Evolutionary conservation across 2,329 filamentous ascomycete species (phyloP).

Genomic region (Plectosphaerella plurivora): DNA sequence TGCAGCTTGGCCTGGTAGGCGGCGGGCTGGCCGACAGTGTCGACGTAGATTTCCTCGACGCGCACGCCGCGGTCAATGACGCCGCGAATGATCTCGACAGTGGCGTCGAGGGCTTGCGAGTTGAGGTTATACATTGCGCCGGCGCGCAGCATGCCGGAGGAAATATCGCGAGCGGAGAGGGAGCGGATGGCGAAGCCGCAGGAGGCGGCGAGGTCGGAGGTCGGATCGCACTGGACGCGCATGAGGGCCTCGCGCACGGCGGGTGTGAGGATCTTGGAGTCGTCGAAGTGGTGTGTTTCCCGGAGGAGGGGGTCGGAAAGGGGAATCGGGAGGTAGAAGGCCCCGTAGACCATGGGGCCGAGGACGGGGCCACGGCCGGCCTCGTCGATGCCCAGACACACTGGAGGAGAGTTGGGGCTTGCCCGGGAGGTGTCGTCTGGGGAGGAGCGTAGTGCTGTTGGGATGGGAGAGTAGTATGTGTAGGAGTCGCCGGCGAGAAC

Average conservation of each 20-base stretch:
- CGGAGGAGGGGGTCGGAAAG: constrained; percentile 71
- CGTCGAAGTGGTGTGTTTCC: constrained; percentile 80
- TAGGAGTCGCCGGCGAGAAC: constrained; percentile 65
- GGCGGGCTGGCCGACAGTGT: constrained; percentile 82
- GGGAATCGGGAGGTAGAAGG: constrained; percentile 71
- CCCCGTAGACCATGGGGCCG: constrained; percentile 69
- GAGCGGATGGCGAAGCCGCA: constrained; percentile 83
- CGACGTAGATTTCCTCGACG: constrained; percentile 85
- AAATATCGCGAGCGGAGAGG: constrained; percentile 81
- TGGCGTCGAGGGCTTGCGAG: constrained; percentile 91
- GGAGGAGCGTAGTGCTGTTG: constrained; percentile 46
- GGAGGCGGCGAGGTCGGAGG: constrained; percentile 37
- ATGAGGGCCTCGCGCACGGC: constrained; percentile 70
- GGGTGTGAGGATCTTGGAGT: constrained; percentile 87
- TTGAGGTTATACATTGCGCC: constrained; percentile 79
- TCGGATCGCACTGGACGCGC: constrained; percentile 63
- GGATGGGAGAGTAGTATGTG: constrained; percentile 67
- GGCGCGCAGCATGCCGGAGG: constrained; percentile 69
- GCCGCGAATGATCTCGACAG: constrained; percentile 72
- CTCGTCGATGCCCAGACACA: constrained; percentile 88
- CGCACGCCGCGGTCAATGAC: constrained; percentile 77
- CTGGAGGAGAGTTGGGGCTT: constrained; percentile 29
- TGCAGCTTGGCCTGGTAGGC: constrained; percentile 83
- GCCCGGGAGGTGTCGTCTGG: constrained; percentile 8
- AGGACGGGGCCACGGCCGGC: constrained; percentile 92